Evolutionary conservation across 352 stramenopile species (phyloP), one percentile per base, ranked within the genome.

Genomic region (Phytophthora sp.): DNA sequence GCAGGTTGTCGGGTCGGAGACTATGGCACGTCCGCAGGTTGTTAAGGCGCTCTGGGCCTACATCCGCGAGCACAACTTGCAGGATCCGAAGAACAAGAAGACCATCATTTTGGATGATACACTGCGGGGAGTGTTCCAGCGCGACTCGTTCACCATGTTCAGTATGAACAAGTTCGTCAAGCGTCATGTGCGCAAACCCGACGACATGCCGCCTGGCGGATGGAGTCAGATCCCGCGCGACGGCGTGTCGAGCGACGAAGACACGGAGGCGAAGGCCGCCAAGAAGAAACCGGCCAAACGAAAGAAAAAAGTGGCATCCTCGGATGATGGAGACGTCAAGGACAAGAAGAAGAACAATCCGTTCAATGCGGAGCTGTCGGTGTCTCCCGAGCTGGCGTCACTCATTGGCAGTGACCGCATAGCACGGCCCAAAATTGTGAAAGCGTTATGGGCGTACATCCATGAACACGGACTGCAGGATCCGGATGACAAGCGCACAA

Each of bases 21-120:
- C 80, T 35, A 96, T 96, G 86, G 88, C 93, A 2, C 80, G 96
- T 2, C 93, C 94, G 7, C 91, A 98, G 59, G 89, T 99, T 33
- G 93, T 98, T 30, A 99, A 98, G 68, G 74, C 78, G n/a, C 57
- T 99, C 2, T 99, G 97, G 97, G 89, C 96, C 49, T 99, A 99
- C 72, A 98, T 99, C 53, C 89, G 88, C 46, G 90, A 97, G 54
- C 82, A 99, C 63, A 71, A 96, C 23, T 81, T 99, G 31, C 97
- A 99, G 74, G 95, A 99, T 76, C 96, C 97, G 6, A 86, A 87
- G 27, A 96, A 99, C 69, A 97, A 96, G 72, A 88, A 94, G 16
- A 79, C 89, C 52, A 99, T 99, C 59, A 59, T 98, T 8, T 74
- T 97, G 49, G 94, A 98, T 66, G 89, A 94, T 27, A 88, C 69